Conservation (phyloP, 352 stramenopile genomes). For the Achlya hypogyna region DNA sequence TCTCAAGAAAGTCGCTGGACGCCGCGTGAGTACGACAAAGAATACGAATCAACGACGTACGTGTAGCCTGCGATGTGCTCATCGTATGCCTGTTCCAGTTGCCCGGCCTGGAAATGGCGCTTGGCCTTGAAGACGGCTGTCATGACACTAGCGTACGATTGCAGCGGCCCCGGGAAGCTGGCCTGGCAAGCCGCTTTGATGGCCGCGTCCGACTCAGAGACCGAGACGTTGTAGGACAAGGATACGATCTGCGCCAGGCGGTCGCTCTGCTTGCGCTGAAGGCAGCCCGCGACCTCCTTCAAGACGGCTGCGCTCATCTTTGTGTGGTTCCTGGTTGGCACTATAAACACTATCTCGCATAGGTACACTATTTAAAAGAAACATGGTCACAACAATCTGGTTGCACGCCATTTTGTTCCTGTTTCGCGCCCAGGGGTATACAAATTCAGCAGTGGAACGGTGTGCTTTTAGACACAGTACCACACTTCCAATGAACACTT, state of each 20-base stretch:
- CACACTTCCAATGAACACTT: neutral
- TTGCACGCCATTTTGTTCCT: neutral
- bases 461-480: neutral
- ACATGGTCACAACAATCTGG: too few relatives aligned
- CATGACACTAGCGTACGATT: neutral
- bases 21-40: neutral
- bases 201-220: neutral
- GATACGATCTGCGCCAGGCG: neutral
- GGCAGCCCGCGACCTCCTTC: slow-evolving; percentile 1
- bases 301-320: neutral
- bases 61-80: slow-evolving; percentile 15
- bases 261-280: slow-evolving; percentile 14
- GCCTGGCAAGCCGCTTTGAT: neutral
- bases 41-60: neutral
- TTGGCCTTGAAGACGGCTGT: slow-evolving; percentile 6
- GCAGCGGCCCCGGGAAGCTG: neutral
- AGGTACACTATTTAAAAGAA: neutral
- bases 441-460: neutral
- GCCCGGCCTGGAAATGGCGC: neutral
- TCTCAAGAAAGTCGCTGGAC: slow-evolving; percentile 75
- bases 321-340: neutral
- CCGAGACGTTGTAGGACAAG: neutral
- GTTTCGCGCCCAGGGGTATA: neutral
- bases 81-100: neutral
- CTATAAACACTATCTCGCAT: too few relatives aligned